Base-by-base conservation (phyloP, 805 yeast genomes). In the Monosporozyma solicola region DNA sequence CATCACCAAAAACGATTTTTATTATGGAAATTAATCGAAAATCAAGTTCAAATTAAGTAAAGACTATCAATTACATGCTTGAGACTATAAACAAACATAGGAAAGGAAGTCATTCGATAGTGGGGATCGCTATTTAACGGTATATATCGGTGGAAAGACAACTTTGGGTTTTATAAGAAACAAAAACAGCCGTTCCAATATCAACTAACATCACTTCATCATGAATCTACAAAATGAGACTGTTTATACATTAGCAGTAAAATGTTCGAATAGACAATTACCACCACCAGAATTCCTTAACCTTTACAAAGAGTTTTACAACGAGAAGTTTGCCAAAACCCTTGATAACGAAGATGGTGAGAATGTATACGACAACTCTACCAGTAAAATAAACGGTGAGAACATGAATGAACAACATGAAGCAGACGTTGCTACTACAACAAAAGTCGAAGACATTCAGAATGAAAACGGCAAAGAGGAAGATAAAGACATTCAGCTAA, bases 261-360 rank as follows among this genome's bases (percentile, higher is more conserved):
- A 62, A 37, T 68, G 69, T 57, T 61, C 66, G 2, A 60, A 60
- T 10, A 58, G 64, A 43, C 64, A 62, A 15, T 55, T 67, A 13
- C 53, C 64, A 16, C 52, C 70, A 1, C 50, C 54, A 15, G 69
- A 65, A 29, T 68, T 67, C 51, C 53, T 64, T 4, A 65, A 61
- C 41, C 56, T 68, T 27, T 68, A 64, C 55, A 66, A 66, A 46
- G 72, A 68, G 51, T 61, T 67, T 47, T 65, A 62, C 49, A 68
- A 64, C 54, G 70, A 66, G 51, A 59, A 61, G 48, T 59, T 61
- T 50, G 54, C 57, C 2, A 33, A 54, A 4, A 53, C 50, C 9
- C 37, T 55, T 5, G 64, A 58, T 31, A 55, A 55, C 29, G 65
- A 62, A 4, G 61, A 55, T 4, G 22, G 15, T 6, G 41, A 47